phyloP scores from a whole-genome alignment of 2,329 filamentous ascomycete species.

The Apiospora marii region DNA sequence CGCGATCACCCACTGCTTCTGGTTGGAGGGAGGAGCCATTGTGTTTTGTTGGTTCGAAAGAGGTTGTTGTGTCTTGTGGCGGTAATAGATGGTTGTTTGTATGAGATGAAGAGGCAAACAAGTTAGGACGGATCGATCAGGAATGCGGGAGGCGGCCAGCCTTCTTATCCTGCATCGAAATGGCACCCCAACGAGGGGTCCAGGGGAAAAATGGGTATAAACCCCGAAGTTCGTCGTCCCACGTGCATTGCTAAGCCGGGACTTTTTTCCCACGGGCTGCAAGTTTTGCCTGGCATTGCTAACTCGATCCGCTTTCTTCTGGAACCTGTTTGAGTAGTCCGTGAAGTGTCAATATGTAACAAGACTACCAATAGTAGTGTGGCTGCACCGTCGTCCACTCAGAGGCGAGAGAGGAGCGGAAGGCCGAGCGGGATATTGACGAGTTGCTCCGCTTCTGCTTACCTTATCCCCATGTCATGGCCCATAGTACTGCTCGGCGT shows the following conservation, averaged over 20 bases:
- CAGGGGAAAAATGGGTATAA: constrained; percentile 3
- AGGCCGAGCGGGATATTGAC: not conserved
- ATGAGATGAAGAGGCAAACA: not conserved
- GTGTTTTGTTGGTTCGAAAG: not conserved
- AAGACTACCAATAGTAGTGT: not conserved
- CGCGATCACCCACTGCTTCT: constrained; percentile 64
- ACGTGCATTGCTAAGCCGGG: constrained; percentile 19
- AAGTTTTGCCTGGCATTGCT: constrained; percentile 11
- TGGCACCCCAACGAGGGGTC: not conserved
- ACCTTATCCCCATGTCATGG: not conserved
- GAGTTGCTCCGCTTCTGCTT: constrained; percentile 6
- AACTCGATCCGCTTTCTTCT: constrained; percentile 6
- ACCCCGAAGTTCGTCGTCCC: constrained; percentile 3
- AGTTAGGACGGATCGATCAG: not conserved
- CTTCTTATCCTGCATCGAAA: constrained; percentile 4
- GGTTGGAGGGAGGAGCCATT: constrained; percentile 48
- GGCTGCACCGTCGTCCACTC: not conserved
- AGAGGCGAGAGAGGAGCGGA: not conserved
- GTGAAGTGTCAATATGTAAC: constrained; percentile 1
- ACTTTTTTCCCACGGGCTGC: not conserved
- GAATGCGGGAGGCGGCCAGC: not conserved
- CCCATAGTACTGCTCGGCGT: not conserved
- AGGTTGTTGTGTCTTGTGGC: not conserved
- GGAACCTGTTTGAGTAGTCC: not conserved
- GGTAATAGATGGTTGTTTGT: not conserved